These are phyloP conservation scores for Dalbergia cultrata DNA, from an alignment of 306 rosid genomes.

Conservation along the genomic window DNA sequence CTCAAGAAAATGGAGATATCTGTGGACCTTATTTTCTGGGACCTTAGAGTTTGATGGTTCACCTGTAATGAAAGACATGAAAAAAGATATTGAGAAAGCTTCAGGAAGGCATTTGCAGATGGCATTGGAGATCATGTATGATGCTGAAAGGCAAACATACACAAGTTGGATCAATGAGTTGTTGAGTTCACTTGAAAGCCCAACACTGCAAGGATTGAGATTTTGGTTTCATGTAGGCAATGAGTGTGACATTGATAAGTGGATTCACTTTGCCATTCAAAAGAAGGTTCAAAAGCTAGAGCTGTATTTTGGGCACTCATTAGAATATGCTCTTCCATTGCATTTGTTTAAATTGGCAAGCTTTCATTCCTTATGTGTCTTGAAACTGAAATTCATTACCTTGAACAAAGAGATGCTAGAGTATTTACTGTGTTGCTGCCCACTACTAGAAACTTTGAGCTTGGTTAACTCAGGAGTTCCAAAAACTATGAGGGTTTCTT, in stretches of 20 bases:
- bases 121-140: constrained; percentile 53
- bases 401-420: constrained; percentile 46
- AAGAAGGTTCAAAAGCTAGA: constrained; percentile 54
- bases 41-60: constrained; percentile 51
- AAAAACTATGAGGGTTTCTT: constrained; percentile 33
- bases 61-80: constrained; percentile 48
- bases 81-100: constrained; percentile 25
- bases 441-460: constrained; percentile 44
- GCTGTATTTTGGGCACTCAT: constrained; percentile 43
- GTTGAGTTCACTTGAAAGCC: constrained; percentile 38
- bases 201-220: constrained; percentile 46
- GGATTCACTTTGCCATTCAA: constrained; percentile 48
- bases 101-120: constrained; percentile 36
- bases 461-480: constrained; percentile 47
- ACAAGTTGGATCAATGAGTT: constrained; percentile 50
- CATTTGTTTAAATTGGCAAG: constrained; percentile 15
- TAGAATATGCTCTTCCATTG: constrained; percentile 53
- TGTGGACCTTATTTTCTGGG: constrained; percentile 47
- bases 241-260: constrained; percentile 39
- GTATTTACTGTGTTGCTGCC: constrained; percentile 41
- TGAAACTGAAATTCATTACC: constrained; percentile 43
- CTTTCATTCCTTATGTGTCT: constrained; percentile 41
- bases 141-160: constrained; percentile 53
- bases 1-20: constrained; percentile 51
- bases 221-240: constrained; percentile 50